Evolutionary conservation across 73 alveolate genomes (phyloP).

Genomic region (Paramecium caudatum): DNA sequence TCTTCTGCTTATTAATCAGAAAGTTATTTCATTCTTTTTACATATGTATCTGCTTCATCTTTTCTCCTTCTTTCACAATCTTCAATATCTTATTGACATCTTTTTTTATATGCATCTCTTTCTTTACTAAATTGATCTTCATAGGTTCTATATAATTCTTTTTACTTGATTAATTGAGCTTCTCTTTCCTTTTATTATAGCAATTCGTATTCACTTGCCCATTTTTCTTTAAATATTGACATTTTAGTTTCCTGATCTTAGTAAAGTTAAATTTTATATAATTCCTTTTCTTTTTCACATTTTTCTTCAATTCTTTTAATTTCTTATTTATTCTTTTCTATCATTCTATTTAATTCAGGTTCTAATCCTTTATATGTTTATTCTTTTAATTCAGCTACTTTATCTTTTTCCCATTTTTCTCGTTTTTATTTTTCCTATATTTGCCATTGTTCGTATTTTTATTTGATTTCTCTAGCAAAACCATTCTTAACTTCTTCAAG

Average conservation of each 20-base stretch:
- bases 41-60: conserved; percentile 75
- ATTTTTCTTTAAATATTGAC: conserved; percentile 86
- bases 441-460: conserved; percentile 95
- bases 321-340: conserved; percentile 90
- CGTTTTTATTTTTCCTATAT: conserved; percentile 92
- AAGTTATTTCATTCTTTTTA: conserved; percentile 65
- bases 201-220: conserved; percentile 88
- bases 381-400: conserved; percentile 92
- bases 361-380: conserved; percentile 93
- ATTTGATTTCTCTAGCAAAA: conserved; percentile 88
- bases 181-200: conserved; percentile 92
- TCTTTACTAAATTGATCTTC: conserved; percentile 86
- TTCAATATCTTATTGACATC: conserved; percentile 74
- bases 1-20: conserved; percentile 72
- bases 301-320: conserved; percentile 85
- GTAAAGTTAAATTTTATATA: conserved; percentile 80
- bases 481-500: conserved; percentile 84
- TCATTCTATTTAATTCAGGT: conserved; percentile 94
- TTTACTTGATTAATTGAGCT: conserved; percentile 72
- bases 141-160: conserved; percentile 81
- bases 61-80: conserved; percentile 66
- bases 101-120: conserved; percentile 86
- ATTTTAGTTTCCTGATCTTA: conserved; percentile 90
- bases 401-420: conserved; percentile 96
- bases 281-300: conserved; percentile 81